phyloP scores from a whole-genome alignment of 225 moss, liverwort and hornwort genomes.

The Antitrichia curtipendula region DNA sequence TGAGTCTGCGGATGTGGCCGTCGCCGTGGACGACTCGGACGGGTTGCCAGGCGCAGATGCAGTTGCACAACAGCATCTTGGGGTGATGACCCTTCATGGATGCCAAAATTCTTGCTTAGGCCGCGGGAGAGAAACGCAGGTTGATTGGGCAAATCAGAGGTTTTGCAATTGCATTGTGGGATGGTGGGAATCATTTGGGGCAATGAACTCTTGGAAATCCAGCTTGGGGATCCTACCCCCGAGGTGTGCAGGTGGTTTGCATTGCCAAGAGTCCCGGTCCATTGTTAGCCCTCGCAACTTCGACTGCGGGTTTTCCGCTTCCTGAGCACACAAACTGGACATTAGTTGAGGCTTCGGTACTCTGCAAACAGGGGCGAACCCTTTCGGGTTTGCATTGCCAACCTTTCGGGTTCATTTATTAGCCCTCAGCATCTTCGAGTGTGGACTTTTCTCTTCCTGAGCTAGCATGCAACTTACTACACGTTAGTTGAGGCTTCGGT shows the following conservation, averaged over 20 bases:
- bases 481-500: neutral
- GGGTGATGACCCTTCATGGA: neutral
- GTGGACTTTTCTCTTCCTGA: neutral
- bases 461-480: neutral
- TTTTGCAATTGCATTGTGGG: neutral
- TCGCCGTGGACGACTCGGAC: slow-evolving; percentile 69
- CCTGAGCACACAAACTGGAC: neutral
- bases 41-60: slow-evolving; percentile 38
- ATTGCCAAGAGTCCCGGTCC: neutral
- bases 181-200: neutral
- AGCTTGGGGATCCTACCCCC: neutral
- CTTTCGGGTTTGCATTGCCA: neutral
- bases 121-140: neutral
- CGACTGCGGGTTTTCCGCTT: neutral
- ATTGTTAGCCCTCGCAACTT: neutral
- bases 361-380: neutral
- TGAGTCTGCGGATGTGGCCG: slow-evolving; percentile 47
- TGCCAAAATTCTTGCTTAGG: neutral
- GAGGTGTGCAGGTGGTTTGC: neutral
- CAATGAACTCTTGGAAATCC: neutral
- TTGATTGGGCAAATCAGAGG: neutral
- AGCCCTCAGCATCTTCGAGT: neutral
- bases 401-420: neutral
- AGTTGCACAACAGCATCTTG: slow-evolving; percentile 18
- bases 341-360: neutral